These are phyloP conservation scores for Camellia japonica DNA, from an alignment of 148 eudicot species.

Conservation along the genomic window DNA sequence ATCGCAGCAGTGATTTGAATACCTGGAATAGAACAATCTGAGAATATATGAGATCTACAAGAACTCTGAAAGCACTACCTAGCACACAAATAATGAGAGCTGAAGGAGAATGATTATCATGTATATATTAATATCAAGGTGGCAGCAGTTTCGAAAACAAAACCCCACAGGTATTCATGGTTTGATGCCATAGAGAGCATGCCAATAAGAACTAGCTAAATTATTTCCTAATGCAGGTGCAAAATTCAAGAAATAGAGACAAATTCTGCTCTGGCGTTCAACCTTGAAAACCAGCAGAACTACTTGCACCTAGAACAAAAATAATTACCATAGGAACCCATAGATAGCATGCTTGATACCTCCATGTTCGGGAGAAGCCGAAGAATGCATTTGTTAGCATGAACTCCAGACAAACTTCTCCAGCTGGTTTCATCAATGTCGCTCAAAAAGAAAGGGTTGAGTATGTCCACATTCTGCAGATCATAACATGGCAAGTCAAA, in stretches of 20 bases:
- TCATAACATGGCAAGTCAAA: not conserved
- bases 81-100: not conserved
- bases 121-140: not conserved
- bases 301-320: not conserved
- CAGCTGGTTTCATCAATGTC: slow-evolving; percentile 62
- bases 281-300: not conserved
- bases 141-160: not conserved
- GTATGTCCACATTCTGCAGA: slow-evolving; percentile 53
- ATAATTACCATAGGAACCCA: not conserved
- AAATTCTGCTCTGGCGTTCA: not conserved
- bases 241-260: not conserved
- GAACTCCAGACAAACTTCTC: slow-evolving; percentile 62
- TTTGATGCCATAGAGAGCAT: not conserved
- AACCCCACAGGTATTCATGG: not conserved
- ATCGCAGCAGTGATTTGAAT: slow-evolving; percentile 50
- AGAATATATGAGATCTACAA: slow-evolving; percentile 5
- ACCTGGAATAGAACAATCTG: slow-evolving; percentile 33
- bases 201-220: not conserved
- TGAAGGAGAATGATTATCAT: not conserved
- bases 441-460: slow-evolving; percentile 32
- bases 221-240: not conserved
- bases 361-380: slow-evolving; percentile 51
- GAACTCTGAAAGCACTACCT: not conserved
- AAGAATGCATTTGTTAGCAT: slow-evolving; percentile 57
- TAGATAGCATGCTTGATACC: slow-evolving; percentile 30